Base-by-base conservation (phyloP, 208 protist species). In the Leishmania aethiopica region DNA sequence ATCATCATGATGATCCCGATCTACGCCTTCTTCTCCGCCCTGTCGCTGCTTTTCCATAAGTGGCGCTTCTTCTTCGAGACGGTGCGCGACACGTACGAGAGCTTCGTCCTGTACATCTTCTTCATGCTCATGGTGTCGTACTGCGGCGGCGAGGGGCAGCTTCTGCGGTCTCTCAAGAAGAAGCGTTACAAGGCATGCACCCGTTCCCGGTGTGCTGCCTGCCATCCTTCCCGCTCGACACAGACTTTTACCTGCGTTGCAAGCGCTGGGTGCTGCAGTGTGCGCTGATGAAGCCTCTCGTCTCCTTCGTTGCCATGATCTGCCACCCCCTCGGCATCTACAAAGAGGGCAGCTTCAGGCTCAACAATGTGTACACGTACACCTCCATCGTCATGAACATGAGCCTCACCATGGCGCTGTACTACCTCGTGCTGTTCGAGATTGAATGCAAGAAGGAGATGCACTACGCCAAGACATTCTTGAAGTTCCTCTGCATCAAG, bases 71-170 rank as follows among this genome's bases (percentile, higher is more conserved):
- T 94, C 74, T 91, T 96, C 73, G 91, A 93, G 64, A 94, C 92
- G 22, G 84, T 96, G 55, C 93, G 95, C 0, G 94, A 97, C 83
- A 92, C 89, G 32, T 97, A 97, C 89, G 94, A 98, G 86, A 94
- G 91, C 80, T 96, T 97, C 84, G 94, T 98, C 22, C 85, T 98
- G 28, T 98, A 98, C 86, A 93, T 96, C 66, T 98, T 98, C 85
- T 93, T 98, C 74, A 93, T 92, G 83, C 86, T 98, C n/a, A 93
- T 98, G 81, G 89, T 97, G 25, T 94, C 89, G 51, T 97, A 96
- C 85, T 95, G 95, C 77, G 95, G 92, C 32, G 93, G 94, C 8
- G 95, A 97, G 80, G 91, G 91, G 10, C 88, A 95, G 78, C 88
- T 97, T 55, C 82, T 98, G 81, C 88, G 91, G 37, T 87, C 92